Evolutionary conservation across 2,329 filamentous ascomycete species (phyloP).

Genomic region (Phialophora verrucosa): DNA sequence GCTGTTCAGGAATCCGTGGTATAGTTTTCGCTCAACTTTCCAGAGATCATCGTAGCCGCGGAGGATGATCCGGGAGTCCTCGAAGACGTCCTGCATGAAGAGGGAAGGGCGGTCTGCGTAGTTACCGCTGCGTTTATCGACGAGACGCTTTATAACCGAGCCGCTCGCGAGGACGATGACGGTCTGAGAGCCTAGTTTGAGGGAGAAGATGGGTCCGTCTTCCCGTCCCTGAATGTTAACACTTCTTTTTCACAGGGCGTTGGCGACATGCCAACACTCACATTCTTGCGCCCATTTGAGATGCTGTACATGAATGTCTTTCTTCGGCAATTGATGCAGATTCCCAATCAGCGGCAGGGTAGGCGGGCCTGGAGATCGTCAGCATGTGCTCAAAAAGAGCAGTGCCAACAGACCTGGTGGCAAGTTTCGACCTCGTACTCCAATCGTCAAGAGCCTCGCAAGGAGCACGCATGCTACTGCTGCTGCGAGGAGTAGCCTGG

Average conservation of each 20-base stretch:
- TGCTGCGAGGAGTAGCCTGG: neutral
- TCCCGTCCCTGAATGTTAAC: constrained; percentile 45
- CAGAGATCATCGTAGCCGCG: constrained; percentile 34
- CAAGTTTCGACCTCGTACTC: neutral
- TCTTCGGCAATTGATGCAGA: constrained; percentile 51
- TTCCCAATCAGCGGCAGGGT: constrained; percentile 57
- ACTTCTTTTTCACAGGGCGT: constrained; percentile 35
- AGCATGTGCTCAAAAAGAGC: neutral
- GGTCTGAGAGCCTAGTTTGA: constrained; percentile 57
- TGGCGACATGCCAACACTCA: constrained; percentile 38
- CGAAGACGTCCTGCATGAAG: constrained; percentile 49
- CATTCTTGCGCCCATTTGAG: constrained; percentile 61
- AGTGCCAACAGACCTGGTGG: constrained; percentile 5
- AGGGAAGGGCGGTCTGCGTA: constrained; percentile 54
- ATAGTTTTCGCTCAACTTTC: constrained; percentile 35
- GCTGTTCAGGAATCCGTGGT: constrained; percentile 36
- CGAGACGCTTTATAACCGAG: constrained; percentile 55
- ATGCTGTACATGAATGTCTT: constrained; percentile 54
- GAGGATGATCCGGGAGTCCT: constrained; percentile 21
- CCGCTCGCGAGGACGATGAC: constrained; percentile 58
- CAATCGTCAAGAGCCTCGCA: neutral
- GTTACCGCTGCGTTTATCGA: constrained; percentile 56
- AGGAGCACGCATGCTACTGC: constrained; percentile 28
- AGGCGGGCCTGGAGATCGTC: constrained; percentile 44
- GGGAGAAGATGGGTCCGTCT: constrained; percentile 53